These are phyloP conservation scores for Hirschioporus abietinus DNA, from an alignment of 768 basidiomycete genomes.

Conservation along the genomic window DNA sequence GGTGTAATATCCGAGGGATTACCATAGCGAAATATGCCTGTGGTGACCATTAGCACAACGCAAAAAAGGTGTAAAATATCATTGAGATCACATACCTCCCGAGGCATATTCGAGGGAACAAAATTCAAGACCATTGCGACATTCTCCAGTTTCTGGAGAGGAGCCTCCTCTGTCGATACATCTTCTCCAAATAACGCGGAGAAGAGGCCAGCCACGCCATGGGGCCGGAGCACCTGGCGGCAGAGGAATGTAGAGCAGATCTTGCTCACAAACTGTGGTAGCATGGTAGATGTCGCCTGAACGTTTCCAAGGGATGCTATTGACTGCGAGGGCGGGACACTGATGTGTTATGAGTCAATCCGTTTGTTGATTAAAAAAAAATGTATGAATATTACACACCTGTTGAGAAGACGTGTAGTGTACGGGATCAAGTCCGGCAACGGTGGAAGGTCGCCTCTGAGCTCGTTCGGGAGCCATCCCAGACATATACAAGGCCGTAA, in stretches of 20 bases:
- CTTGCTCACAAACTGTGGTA: slow-evolving; percentile 49
- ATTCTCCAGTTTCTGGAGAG: slow-evolving; percentile 68
- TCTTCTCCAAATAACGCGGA: slow-evolving; percentile 61
- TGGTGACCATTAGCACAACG: not conserved
- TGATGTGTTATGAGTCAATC: slow-evolving; percentile 23
- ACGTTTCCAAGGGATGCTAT: slow-evolving; percentile 61
- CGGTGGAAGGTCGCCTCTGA: slow-evolving; percentile 32
- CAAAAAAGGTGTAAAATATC: slow-evolving; percentile 5
- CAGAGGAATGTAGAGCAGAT: slow-evolving; percentile 60
- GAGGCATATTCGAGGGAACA: slow-evolving; percentile 50
- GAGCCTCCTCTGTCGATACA: slow-evolving; percentile 40
- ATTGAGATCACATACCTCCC: slow-evolving; percentile 46
- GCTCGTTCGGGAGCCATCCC: slow-evolving; percentile 63
- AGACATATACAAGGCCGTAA: slow-evolving; percentile 56
- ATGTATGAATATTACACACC: slow-evolving; percentile 41
- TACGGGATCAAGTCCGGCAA: slow-evolving; percentile 45
- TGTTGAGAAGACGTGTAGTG: slow-evolving; percentile 51
- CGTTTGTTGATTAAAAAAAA: slow-evolving; percentile 9
- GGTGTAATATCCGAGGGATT: slow-evolving; percentile 47
- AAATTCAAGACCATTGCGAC: slow-evolving; percentile 57
- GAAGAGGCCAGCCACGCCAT: slow-evolving; percentile 66
- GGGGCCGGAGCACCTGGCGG: slow-evolving; percentile 62
- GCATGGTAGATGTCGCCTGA: slow-evolving; percentile 37
- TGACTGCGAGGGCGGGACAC: slow-evolving; percentile 59
- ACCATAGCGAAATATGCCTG: slow-evolving; percentile 61